These are phyloP conservation scores for Colletotrichum sp. DNA, from an alignment of 2,329 filamentous ascomycete genomes.

Conservation along the genomic window DNA sequence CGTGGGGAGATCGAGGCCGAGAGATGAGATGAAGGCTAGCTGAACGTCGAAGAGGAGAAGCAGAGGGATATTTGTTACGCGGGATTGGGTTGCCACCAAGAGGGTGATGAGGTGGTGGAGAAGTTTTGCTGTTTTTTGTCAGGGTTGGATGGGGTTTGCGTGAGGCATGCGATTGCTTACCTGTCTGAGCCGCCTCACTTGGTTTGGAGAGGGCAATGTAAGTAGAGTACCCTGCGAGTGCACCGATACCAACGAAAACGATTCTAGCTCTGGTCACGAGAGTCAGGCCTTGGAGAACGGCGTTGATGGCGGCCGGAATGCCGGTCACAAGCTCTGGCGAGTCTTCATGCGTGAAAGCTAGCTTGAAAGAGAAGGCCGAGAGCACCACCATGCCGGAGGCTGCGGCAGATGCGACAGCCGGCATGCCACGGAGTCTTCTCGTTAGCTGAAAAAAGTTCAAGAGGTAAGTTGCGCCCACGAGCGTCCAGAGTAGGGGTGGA, in stretches of 20 bases:
- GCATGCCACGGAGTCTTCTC: conserved; percentile 44
- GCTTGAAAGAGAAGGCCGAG: conserved; percentile 80
- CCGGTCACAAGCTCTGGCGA: conserved; percentile 78
- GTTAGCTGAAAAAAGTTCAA: conserved; percentile 57
- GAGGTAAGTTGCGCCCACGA: conserved; percentile 74
- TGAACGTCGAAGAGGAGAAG: conserved; percentile 76
- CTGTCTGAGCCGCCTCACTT: neutral
- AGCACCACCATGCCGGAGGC: conserved; percentile 47
- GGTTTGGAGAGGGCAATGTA: conserved; percentile 38
- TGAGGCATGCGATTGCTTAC: conserved; percentile 10
- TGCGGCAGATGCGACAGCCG: conserved; percentile 44
- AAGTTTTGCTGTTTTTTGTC: conserved; percentile 35
- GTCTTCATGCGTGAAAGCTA: conserved; percentile 86
- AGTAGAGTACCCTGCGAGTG: conserved; percentile 41
- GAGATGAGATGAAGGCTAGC: conserved; percentile 52
- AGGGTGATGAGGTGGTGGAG: conserved; percentile 77
- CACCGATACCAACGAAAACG: conserved; percentile 53
- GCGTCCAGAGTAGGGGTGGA: conserved; percentile 73
- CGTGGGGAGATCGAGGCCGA: conserved; percentile 58
- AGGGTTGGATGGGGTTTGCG: neutral
- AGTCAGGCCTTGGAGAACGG: conserved; percentile 45
- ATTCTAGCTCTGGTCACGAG: conserved; percentile 54
- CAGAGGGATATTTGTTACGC: conserved; percentile 83
- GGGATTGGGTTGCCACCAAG: conserved; percentile 85
- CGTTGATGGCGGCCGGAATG: conserved; percentile 43